phyloP scores from a whole-genome alignment of 352 stramenopile genomes.

The Pilasporangium apinafurcum region DNA sequence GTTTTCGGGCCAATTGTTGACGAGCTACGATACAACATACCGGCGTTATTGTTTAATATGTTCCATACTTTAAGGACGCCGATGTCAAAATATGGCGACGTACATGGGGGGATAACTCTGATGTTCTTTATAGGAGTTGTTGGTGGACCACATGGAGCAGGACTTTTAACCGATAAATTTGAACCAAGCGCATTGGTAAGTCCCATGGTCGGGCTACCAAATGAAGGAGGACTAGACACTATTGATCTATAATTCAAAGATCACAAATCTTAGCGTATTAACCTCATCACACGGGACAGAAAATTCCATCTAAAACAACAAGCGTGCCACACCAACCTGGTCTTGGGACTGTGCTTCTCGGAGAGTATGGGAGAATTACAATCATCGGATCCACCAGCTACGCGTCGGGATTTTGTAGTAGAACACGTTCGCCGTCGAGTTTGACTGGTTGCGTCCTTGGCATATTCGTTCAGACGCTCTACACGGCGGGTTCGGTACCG shows the following conservation, averaged over 20 bases:
- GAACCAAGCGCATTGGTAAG: constrained; percentile 7
- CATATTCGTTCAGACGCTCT: constrained; percentile 15
- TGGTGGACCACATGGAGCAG: background rate
- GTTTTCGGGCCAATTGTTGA: constrained; percentile 9
- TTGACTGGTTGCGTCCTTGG: constrained; percentile 13
- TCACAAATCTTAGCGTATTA: too few relatives aligned
- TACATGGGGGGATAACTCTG: constrained; percentile 8
- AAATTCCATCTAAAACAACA: too few relatives aligned
- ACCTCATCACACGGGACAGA: too few relatives aligned
- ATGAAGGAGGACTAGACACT: too few relatives aligned
- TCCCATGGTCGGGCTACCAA: constrained; percentile 33
- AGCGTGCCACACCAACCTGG: too few relatives aligned
- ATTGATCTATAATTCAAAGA: too few relatives aligned
- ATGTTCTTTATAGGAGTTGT: constrained; percentile 3
- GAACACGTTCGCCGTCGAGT: constrained; percentile 4
- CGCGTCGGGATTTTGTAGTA: constrained; percentile 5
- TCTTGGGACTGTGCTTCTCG: constrained; percentile 3
- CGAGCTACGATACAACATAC: constrained; percentile 4
- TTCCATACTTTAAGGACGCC: too few relatives aligned
- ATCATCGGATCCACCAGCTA: constrained; percentile 11
- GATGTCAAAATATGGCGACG: too few relatives aligned
- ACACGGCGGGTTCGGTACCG: constrained; percentile 20
- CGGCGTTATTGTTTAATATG: too few relatives aligned
- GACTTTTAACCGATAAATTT: constrained; percentile 34
- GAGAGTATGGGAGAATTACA: constrained; percentile 10